Base-by-base conservation (phyloP, 371 early-diverging fungal genomes). In the Apophysomyces variabilis region DNA sequence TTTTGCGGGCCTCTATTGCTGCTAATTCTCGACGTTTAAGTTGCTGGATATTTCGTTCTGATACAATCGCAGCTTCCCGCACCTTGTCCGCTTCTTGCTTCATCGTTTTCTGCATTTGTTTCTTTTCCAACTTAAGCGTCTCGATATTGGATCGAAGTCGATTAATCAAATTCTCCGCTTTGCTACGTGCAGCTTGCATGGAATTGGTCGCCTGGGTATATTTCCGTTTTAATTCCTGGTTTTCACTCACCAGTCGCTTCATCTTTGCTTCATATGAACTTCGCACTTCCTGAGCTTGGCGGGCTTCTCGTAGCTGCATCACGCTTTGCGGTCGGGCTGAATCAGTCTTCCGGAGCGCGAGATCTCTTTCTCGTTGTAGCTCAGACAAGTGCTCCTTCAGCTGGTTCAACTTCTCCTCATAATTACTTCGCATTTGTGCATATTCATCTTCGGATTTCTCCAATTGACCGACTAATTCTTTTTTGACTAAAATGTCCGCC, bases 41-140 rank as follows among this genome's bases (percentile, higher is more conserved):
- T 32, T 80, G 78, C 26, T 87, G 87, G 38, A 92, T 78, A 61
- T 94, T 90, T n/a, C 85, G 76, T 66, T 91, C 87, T 39, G 82
- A 81, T 8, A 67, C 65, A 11, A 77, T 71, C 9, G 79, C 74
- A 43, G 82, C 69, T 18, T 89, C 90, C 37, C 91, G 84, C 60
- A 80, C 76, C 21, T 80, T 76, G 60, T 88, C 85, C 0, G 81
- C 73, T 60, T 91, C 90, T 59, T 78, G 77, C 59, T 89, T 88
- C 69, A 90, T 81, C 1, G 87, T 77, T 64, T 87, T 90, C 59
- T 87, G 66, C 80, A 91, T 83, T n/a, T 87, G 83, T 54, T 87
- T 78, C 71, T 92, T 93, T 67, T 94, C 93, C 6, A 78, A 73
- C 69, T 85, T 87, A 14, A 88, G 80, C 1, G 82, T 69, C 57